A percentile compares a stretch with the other conserved stretches of the same genome.
Evolutionary conservation across 441 rosid genomes (phyloP).

Genomic region (Croton laevigatus): DNA sequence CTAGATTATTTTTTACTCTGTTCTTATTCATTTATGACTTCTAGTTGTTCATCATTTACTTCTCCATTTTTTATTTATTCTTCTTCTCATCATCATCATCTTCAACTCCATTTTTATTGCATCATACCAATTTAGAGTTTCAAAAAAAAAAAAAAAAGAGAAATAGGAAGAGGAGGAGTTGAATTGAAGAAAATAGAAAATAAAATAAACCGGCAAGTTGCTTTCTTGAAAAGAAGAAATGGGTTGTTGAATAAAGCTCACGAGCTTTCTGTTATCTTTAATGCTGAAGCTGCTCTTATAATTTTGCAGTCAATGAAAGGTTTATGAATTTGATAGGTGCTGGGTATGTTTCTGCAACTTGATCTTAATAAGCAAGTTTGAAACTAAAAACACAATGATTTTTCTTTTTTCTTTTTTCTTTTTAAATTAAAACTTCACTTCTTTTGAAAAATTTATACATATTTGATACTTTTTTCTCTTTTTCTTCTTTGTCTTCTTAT

Average conservation of each 20-base stretch:
- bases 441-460: too few species aligned
- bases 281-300: slow-evolving; percentile 71
- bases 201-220: slow-evolving; percentile 68
- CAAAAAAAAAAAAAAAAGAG: too few species aligned
- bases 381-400: too few species aligned
- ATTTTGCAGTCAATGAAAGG: slow-evolving; percentile 78
- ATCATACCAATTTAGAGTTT: too few species aligned
- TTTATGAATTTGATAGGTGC: slow-evolving; percentile 65
- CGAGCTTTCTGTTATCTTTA: slow-evolving; percentile 73
- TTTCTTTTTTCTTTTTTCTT: too few species aligned
- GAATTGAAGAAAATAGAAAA: slow-evolving; percentile 75
- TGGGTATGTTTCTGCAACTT: slow-evolving; percentile 29
- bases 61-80: background rate
- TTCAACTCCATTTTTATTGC: too few species aligned
- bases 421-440: too few species aligned
- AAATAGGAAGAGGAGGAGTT: slow-evolving; percentile 78
- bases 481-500: too few species aligned
- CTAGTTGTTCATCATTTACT: slow-evolving; percentile 16
- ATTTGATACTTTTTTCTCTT: too few species aligned
- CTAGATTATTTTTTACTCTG: slow-evolving; percentile 25
- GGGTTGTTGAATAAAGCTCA: slow-evolving; percentile 74
- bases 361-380: too few species aligned
- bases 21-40: slow-evolving; percentile 25
- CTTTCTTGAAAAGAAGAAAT: slow-evolving; percentile 67
- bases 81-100: too few species aligned